Conservation (phyloP, 768 basidiomycete genomes). For the Auriculariales sp. region DNA sequence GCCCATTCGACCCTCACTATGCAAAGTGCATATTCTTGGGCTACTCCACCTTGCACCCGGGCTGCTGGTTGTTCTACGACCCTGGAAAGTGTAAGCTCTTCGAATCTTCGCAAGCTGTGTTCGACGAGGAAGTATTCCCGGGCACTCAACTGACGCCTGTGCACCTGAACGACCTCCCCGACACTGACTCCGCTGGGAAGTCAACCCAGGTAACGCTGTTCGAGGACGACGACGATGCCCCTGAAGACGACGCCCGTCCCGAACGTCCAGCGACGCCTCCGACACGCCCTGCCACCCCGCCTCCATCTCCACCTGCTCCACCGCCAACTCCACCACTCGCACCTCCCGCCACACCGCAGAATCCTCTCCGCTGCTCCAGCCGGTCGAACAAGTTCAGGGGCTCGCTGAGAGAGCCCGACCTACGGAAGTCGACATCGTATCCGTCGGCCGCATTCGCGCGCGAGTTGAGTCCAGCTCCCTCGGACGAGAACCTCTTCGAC, state of each 20-base stretch:
- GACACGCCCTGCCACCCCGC: background rate
- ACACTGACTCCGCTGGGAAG: background rate
- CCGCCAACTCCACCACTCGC: background rate
- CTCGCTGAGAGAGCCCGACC: background rate
- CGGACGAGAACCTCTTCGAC: background rate
- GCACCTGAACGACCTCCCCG: background rate
- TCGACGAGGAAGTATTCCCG: conserved; percentile 19
- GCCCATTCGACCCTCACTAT: conserved; percentile 13
- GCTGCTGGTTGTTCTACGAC: conserved; percentile 20
- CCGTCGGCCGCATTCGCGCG: background rate
- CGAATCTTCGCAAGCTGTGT: conserved; percentile 16
- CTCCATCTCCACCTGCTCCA: background rate
- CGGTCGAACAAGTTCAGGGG: background rate
- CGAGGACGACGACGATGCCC: background rate
- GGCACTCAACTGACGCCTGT: background rate
- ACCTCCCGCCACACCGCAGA: background rate
- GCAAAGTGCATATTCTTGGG: conserved; percentile 24
- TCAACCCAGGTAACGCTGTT: background rate
- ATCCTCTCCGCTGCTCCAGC: background rate
- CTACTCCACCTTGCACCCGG: conserved; percentile 18
- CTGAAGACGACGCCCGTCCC: background rate
- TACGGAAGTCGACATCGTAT: background rate
- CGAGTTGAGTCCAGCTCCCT: background rate
- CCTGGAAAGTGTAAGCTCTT: conserved; percentile 15
- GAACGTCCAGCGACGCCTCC: too few species aligned